Evolutionary conservation across 768 basidiomycete genomes (phyloP).

Genomic region (Russula brevipes): DNA sequence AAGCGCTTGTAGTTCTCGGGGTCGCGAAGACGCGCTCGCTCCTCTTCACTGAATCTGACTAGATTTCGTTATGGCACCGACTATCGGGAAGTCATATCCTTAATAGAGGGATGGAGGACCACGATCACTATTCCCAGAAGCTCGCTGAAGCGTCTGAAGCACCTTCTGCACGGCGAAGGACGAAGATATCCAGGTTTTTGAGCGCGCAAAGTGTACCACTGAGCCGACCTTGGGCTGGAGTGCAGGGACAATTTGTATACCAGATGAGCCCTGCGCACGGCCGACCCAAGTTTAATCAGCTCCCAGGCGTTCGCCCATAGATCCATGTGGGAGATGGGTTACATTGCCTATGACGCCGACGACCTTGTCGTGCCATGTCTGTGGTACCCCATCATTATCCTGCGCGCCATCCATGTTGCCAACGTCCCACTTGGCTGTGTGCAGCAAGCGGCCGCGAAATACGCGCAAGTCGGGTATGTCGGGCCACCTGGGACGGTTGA

Average conservation of each 20-base stretch:
- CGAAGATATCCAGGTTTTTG: constrained; percentile 53
- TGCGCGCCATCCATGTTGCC: constrained; percentile 30
- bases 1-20: constrained; percentile 45
- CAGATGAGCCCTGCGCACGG: constrained; percentile 49
- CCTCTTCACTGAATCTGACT: constrained; percentile 12
- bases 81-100: too few relatives aligned
- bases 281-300: too few relatives aligned
- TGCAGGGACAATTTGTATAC: constrained; percentile 54
- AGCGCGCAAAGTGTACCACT: constrained; percentile 52
- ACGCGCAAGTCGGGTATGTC: constrained; percentile 52
- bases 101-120: neutral
- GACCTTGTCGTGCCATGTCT: constrained; percentile 47
- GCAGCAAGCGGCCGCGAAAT: constrained; percentile 54
- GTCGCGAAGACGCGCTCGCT: constrained; percentile 39
- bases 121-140: constrained; percentile 42
- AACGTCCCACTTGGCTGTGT: constrained; percentile 53
- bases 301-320: too few relatives aligned
- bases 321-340: constrained; percentile 23
- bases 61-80: constrained; percentile 7
- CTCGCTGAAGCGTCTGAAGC: constrained; percentile 37
- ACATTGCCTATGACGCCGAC: constrained; percentile 61
- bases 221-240: constrained; percentile 49
- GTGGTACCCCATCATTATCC: constrained; percentile 34
- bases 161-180: constrained; percentile 42
- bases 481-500: constrained; percentile 65